phyloP scores from a whole-genome alignment of 306 rosid species.

The Dryas octopetala region DNA sequence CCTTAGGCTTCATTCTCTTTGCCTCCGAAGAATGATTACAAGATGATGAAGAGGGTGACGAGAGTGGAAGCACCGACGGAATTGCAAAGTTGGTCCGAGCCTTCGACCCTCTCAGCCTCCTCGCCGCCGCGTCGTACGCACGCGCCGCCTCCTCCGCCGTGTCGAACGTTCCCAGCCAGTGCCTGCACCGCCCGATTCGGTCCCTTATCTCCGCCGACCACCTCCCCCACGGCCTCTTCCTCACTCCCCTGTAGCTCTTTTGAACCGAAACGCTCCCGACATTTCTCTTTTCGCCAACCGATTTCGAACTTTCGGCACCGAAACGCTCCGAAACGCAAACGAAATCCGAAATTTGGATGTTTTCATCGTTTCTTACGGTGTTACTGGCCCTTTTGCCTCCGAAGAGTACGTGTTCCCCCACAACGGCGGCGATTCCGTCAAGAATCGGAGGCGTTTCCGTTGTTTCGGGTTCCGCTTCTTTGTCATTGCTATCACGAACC shows the following conservation, averaged over 20 bases:
- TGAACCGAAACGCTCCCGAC: constrained; percentile 20
- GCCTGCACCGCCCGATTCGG: constrained; percentile 78
- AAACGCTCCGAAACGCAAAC: not conserved
- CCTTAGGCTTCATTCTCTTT: constrained; percentile 3
- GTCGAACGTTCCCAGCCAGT: constrained; percentile 90
- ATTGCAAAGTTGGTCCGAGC: constrained; percentile 78
- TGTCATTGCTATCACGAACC: not conserved
- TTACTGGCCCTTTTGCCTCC: constrained; percentile 28
- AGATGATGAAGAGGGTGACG: constrained; percentile 23
- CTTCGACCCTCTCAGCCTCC: constrained; percentile 76
- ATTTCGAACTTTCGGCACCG: not conserved
- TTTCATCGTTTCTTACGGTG: not conserved
- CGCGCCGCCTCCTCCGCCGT: constrained; percentile 96
- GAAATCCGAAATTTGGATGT: not conserved
- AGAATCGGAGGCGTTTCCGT: constrained; percentile 30
- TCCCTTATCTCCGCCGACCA: constrained; percentile 96
- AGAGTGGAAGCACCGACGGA: constrained; percentile 51
- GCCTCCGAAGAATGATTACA: constrained; percentile 16
- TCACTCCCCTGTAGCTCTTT: constrained; percentile 72
- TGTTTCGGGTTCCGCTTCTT: not conserved
- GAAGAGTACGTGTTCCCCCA: constrained; percentile 63
- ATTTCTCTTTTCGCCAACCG: not conserved
- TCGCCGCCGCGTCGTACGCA: constrained; percentile 88
- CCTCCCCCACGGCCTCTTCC: constrained; percentile 94
- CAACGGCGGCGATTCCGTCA: constrained; percentile 86